A percentile compares a stretch with the other conserved stretches of the same genome.
phyloP scores from a whole-genome alignment of 2,329 filamentous ascomycete genomes.

The Boeremia lycopersici region DNA sequence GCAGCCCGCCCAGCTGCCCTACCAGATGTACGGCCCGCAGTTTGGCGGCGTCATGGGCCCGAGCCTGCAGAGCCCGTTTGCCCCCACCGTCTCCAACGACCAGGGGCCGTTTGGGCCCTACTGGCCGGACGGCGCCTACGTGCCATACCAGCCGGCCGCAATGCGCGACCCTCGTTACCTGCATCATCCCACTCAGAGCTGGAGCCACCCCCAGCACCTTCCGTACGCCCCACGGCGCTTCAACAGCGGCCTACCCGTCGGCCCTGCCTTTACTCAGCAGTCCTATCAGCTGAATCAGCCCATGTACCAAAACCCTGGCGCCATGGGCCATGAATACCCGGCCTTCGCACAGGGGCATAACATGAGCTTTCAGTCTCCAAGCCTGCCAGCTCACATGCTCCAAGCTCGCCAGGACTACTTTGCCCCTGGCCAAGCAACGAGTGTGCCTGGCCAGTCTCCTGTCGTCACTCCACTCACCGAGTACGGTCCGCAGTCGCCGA shows the following conservation, averaged over 20 bases:
- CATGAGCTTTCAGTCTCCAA: conserved; percentile 7
- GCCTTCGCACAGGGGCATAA: conserved; percentile 32
- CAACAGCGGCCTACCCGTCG: conserved; percentile 32
- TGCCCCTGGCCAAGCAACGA: conserved; percentile 40
- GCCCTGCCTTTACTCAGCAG: conserved; percentile 34
- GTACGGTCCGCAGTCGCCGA: conserved; percentile 50
- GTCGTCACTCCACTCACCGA: conserved; percentile 37
- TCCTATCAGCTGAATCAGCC: conserved; percentile 35
- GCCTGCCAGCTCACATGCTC: conserved; percentile 5
- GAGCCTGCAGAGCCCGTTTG: conserved; percentile 42
- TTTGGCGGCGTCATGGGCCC: conserved; percentile 42
- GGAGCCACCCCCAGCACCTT: conserved; percentile 40
- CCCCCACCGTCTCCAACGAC: conserved; percentile 50
- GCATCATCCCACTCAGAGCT: conserved; percentile 35
- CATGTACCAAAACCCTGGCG: conserved; percentile 30
- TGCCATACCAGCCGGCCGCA: conserved; percentile 49
- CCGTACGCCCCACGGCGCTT: conserved; percentile 36
- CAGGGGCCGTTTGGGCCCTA: conserved; percentile 50
- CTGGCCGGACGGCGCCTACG: conserved; percentile 50
- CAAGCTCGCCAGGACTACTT: conserved; percentile 33
- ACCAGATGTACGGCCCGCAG: conserved; percentile 50
- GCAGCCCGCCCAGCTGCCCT: conserved; percentile 48
- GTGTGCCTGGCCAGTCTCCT: conserved; percentile 30
- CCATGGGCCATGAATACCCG: conserved; percentile 32
- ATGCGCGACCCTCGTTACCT: conserved; percentile 48